Evolutionary conservation across 2,329 filamentous ascomycete genomes (phyloP).

Genomic region (Penicillium sp.): DNA sequence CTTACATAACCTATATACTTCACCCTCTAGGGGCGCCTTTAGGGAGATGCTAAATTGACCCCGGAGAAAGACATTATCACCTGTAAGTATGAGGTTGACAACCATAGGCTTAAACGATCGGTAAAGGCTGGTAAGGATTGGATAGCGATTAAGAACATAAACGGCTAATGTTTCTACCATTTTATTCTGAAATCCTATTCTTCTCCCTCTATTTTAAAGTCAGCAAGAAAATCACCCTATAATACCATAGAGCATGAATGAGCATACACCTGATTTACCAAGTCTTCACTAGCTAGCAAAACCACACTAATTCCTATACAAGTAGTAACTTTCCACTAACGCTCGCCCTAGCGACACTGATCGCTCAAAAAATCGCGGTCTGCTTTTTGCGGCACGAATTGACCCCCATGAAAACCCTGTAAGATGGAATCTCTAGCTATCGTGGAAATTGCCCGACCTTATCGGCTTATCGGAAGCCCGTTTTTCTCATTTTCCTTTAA

Average conservation of each 20-base stretch:
- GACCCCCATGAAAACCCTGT: slow-evolving; percentile 3
- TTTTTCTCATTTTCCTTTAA: slow-evolving; percentile 8
- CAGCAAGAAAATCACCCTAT: slow-evolving; percentile 3
- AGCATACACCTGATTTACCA: slow-evolving; percentile 10
- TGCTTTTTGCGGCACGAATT: slow-evolving; percentile 8
- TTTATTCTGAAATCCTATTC: slow-evolving; percentile 12
- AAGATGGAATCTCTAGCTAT: slow-evolving; percentile 11
- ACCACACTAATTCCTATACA: slow-evolving; percentile 11
- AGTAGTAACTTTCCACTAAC: slow-evolving; percentile 13
- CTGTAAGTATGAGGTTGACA: slow-evolving; percentile 9
- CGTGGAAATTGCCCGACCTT: slow-evolving; percentile 9
- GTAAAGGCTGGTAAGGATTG: slow-evolving; percentile 3
- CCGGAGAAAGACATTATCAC: slow-evolving; percentile 2
- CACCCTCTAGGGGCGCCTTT: slow-evolving; percentile 2
- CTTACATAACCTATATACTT: slow-evolving; percentile 4
- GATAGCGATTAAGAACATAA: slow-evolving; percentile 14
- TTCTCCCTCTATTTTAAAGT: slow-evolving; percentile 11
- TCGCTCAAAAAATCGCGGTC: slow-evolving; percentile 7
- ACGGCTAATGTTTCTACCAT: slow-evolving; percentile 12
- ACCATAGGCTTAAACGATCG: slow-evolving; percentile 9
- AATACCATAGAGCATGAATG: slow-evolving; percentile 6
- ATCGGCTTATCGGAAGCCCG: neutral
- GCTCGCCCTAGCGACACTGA: slow-evolving; percentile 10
- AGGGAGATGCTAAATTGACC: slow-evolving; percentile 1
- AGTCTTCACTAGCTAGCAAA: slow-evolving; percentile 5